These are phyloP conservation scores for Kazachstania kunashirensis DNA, from an alignment of 805 yeast species.

Conservation along the genomic window DNA sequence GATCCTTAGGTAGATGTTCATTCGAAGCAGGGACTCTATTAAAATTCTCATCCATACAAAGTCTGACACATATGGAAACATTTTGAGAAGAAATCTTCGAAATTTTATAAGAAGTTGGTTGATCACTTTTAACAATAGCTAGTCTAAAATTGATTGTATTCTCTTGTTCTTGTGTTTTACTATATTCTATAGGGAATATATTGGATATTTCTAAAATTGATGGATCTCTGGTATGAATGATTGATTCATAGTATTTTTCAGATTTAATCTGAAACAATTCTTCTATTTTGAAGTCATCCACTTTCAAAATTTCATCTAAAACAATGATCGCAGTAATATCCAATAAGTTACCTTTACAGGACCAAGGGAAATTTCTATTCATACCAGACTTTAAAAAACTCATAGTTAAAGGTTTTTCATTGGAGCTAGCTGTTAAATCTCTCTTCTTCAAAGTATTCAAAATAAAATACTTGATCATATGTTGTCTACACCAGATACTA, in stretches of 20 bases:
- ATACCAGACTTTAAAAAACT: constrained; percentile 25
- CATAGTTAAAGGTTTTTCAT: constrained; percentile 3
- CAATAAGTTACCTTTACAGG: constrained; percentile 19
- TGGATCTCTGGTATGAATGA: constrained; percentile 6
- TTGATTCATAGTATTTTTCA: constrained; percentile 7
- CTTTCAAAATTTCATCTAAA: constrained; percentile 17
- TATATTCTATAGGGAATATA: constrained; percentile 14
- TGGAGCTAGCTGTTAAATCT: background rate
- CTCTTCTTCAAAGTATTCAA: constrained; percentile 8
- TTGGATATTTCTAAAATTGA: constrained; percentile 17
- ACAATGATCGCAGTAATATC: constrained; percentile 20
- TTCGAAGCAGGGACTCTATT: constrained; percentile 2
- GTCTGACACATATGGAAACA: constrained; percentile 12
- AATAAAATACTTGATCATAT: constrained; percentile 21
- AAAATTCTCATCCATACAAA: constrained; percentile 12
- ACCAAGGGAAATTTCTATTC: constrained; percentile 26
- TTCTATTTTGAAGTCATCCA: constrained; percentile 19
- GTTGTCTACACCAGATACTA: constrained; percentile 27
- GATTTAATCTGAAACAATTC: constrained; percentile 18
- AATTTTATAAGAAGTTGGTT: constrained; percentile 13
- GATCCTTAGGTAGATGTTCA: constrained; percentile 8
- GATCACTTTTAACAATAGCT: constrained; percentile 12
- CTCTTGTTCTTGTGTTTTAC: constrained; percentile 6
- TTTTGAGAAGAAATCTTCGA: constrained; percentile 9
- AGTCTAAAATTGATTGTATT: constrained; percentile 13